Evolutionary conservation across 331 rosid genomes (phyloP).

Genomic region (Saraca asoca): DNA sequence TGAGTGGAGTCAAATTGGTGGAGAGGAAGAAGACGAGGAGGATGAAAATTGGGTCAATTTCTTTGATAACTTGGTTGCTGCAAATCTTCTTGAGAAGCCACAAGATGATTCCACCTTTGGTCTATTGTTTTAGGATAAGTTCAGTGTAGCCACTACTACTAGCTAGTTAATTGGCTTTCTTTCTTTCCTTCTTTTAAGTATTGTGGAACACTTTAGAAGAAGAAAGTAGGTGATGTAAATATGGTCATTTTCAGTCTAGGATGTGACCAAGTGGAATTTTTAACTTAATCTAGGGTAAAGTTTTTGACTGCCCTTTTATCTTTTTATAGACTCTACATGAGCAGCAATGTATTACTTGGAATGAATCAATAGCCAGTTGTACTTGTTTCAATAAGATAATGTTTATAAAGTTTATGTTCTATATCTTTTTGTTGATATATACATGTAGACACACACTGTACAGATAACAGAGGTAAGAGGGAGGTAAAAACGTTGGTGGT

Average conservation of each 20-base stretch:
- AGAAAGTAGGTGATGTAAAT: constrained; percentile 41
- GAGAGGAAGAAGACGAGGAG: constrained; percentile 65
- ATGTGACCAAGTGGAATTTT: constrained; percentile 43
- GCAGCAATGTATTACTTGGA: constrained; percentile 26
- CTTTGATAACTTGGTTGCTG: constrained; percentile 57
- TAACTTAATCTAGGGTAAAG: constrained; percentile 36
- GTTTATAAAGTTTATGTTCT: not conserved
- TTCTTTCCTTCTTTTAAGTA: constrained; percentile 24
- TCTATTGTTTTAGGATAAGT: constrained; percentile 34
- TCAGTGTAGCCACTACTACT: not conserved
- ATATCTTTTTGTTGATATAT: not conserved
- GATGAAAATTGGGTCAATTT: constrained; percentile 65
- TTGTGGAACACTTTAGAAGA: constrained; percentile 20
- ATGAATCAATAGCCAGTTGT: constrained; percentile 19
- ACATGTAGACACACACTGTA: too few species aligned
- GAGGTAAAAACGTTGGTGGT: not conserved
- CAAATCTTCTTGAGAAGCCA: constrained; percentile 52
- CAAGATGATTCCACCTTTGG: constrained; percentile 33
- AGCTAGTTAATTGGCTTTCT: not conserved
- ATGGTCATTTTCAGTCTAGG: constrained; percentile 28
- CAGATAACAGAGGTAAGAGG: too few species aligned
- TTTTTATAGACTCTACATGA: constrained; percentile 22
- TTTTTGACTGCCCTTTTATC: constrained; percentile 39
- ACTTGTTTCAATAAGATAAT: constrained; percentile 10
- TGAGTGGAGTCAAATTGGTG: constrained; percentile 59